phyloP scores from a whole-genome alignment of 1,139 yeast genomes.

The Debaryomyces subglobosus region DNA sequence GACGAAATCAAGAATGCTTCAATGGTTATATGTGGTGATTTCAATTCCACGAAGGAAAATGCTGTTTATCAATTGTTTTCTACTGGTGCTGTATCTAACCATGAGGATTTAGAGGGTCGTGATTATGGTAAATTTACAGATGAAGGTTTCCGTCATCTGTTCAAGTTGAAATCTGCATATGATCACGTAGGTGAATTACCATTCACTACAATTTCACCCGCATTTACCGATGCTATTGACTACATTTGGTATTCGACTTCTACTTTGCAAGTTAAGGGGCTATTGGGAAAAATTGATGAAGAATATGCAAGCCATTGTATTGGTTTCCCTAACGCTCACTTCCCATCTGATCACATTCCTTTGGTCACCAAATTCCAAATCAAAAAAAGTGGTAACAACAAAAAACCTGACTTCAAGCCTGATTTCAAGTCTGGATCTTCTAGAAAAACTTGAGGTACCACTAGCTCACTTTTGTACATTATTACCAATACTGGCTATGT shows the following conservation, averaged over 20 bases:
- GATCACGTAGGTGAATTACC: constrained; percentile 85
- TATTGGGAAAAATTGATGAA: constrained; percentile 81
- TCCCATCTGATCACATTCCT: constrained; percentile 95
- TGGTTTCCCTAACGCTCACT: constrained; percentile 93
- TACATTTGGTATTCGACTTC: constrained; percentile 93
- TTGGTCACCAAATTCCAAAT: constrained; percentile 76
- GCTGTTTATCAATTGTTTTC: constrained; percentile 92
- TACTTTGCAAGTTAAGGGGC: constrained; percentile 76
- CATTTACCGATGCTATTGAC: constrained; percentile 91
- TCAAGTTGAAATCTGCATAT: constrained; percentile 85
- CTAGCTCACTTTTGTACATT: constrained; percentile 5
- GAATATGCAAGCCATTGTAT: constrained; percentile 75
- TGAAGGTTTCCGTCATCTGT: constrained; percentile 81
- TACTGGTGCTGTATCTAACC: constrained; percentile 73
- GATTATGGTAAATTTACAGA: constrained; percentile 92
- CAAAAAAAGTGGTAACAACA: constrained; percentile 46
- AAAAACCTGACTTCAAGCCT: constrained; percentile 46
- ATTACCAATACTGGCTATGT: constrained; percentile 5
- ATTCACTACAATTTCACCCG: constrained; percentile 91
- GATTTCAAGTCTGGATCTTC: constrained; percentile 55
- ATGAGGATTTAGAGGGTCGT: constrained; percentile 79
- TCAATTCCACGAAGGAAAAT: constrained; percentile 82
- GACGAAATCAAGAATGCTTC: constrained; percentile 70
- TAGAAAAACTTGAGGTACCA: constrained; percentile 43
- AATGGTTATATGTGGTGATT: constrained; percentile 89